Base-by-base conservation (phyloP, 1,284 basidiomycete genomes). In the Clitocybe nebularis region DNA sequence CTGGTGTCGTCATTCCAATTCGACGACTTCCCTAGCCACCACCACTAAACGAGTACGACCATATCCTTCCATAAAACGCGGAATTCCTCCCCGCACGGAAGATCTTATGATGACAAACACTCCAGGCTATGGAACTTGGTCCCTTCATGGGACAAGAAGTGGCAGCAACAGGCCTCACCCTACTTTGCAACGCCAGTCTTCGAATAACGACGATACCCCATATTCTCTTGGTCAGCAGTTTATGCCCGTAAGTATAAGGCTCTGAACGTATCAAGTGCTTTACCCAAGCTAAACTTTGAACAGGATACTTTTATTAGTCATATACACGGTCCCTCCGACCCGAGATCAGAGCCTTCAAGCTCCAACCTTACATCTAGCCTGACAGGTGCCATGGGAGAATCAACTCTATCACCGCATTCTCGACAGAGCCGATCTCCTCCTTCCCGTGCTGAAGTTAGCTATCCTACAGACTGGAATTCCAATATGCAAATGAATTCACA, bases 301-400 rank as follows among this genome's bases (percentile, higher is more conserved):
- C 39, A 60, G 56, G 51, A 54, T 13, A 39, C 46, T 2, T 59
- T 54, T 46, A 39, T 54, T 30, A 43, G 28, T 29, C 49, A 50
- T 24, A 45, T 49, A 20, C 38, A 35, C 3, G 47, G 40, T 35
- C 22, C 36, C 29, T 45, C 50, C 24, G 57, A 60, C 11, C 43
- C 57, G 33, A 48, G 60, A 47, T 53, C 60, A 23, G 58, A 60
- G 43, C 61, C 69, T 10, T 65, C 69, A n/a, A 58, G 51, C 34
- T 67, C 75, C 14, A 59, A 52, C 46, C 59, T 68, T 19, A 66
- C 72, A 23, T 83, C 83, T 13, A 81, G 76, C 54, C 63, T 86
- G 43, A 75, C 72, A 13, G 79, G 79, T 44, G 80, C 81, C 17
- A 75, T 84, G 60, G 79, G 77, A 40, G 75, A 79, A 21, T 22